Evolutionary conservation across 2,329 filamentous ascomycete species (phyloP).

Genomic region (Monosporascus sp.): DNA sequence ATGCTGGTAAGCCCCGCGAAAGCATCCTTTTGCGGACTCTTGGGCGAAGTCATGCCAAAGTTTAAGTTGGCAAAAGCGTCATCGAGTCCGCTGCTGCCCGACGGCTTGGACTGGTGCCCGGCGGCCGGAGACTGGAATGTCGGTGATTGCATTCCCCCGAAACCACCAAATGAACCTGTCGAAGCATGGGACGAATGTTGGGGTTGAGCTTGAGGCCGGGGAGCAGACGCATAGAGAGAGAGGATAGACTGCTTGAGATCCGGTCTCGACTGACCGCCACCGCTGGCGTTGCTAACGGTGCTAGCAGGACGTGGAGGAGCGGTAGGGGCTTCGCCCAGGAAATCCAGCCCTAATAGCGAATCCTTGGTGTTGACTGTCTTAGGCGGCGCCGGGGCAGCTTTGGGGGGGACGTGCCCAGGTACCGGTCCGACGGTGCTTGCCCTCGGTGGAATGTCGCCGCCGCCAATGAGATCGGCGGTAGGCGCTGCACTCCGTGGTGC

Average conservation of each 20-base stretch:
- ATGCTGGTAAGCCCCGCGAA: slow-evolving; percentile 30
- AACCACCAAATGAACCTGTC: slow-evolving; percentile 62
- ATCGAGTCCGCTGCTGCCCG: slow-evolving; percentile 58
- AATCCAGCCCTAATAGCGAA: slow-evolving; percentile 86
- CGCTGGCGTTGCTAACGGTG: slow-evolving; percentile 59
- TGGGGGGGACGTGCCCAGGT: slow-evolving; percentile 49
- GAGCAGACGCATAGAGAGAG: slow-evolving; percentile 82
- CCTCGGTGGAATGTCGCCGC: slow-evolving; percentile 62
- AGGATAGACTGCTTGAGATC: slow-evolving; percentile 97
- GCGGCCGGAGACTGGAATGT: slow-evolving; percentile 47
- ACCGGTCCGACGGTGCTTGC: slow-evolving; percentile 69
- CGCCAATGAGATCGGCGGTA: slow-evolving; percentile 77
- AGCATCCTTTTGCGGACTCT: slow-evolving; percentile 29
- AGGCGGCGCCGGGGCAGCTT: slow-evolving; percentile 61
- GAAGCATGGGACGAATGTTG: slow-evolving; percentile 50
- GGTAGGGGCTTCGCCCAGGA: slow-evolving; percentile 69
- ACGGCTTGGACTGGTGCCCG: slow-evolving; percentile 43
- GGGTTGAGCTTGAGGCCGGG: slow-evolving; percentile 63
- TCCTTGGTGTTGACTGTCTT: slow-evolving; percentile 72
- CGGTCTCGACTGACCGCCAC: slow-evolving; percentile 67
- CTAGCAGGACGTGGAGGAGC: slow-evolving; percentile 78
- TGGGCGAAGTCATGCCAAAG: slow-evolving; percentile 46
- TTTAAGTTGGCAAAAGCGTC: slow-evolving; percentile 74
- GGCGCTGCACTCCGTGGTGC: slow-evolving; percentile 33
- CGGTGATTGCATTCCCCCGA: slow-evolving; percentile 62